Evolutionary conservation across 2,329 filamentous ascomycete species (phyloP).

Genomic region (Colletotrichum orchidophilum): DNA sequence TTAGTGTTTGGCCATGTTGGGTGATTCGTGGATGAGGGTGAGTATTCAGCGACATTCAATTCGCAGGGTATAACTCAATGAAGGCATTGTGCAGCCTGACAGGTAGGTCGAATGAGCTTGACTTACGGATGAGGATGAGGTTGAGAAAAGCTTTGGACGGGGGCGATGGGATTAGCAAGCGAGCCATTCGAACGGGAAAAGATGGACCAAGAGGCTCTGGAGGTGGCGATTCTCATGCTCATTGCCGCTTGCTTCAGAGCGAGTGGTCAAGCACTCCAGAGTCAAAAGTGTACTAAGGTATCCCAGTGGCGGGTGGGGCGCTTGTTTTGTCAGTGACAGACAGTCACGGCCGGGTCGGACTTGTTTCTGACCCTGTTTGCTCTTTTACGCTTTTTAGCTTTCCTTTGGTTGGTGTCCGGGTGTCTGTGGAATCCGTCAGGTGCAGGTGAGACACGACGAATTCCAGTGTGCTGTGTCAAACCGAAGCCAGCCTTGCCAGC

Average conservation of each 20-base stretch:
- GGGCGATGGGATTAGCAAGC: constrained; percentile 14
- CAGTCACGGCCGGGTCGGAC: neutral
- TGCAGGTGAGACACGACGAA: constrained; percentile 1
- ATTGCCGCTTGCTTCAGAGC: neutral
- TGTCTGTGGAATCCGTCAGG: neutral
- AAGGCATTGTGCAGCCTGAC: constrained; percentile 8
- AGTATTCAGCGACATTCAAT: neutral
- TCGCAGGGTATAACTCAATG: neutral
- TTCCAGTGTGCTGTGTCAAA: neutral
- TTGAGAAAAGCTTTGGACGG: constrained; percentile 26
- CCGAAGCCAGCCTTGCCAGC: neutral
- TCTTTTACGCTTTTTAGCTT: neutral
- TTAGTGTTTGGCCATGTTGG: neutral
- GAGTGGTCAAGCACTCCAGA: neutral
- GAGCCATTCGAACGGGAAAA: constrained; percentile 21
- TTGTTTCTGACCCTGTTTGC: neutral
- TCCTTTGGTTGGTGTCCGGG: neutral
- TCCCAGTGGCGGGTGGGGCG: constrained; percentile 27
- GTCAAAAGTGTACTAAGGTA: too few species aligned
- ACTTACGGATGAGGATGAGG: constrained; percentile 1
- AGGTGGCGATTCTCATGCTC: constrained; percentile 19
- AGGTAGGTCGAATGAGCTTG: neutral
- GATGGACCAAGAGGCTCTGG: constrained; percentile 23
- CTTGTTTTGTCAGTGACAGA: constrained; percentile 19
- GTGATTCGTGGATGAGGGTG: neutral